phyloP scores from a whole-genome alignment of 352 stramenopile genomes.

The Phytophthora chlamydospora region DNA sequence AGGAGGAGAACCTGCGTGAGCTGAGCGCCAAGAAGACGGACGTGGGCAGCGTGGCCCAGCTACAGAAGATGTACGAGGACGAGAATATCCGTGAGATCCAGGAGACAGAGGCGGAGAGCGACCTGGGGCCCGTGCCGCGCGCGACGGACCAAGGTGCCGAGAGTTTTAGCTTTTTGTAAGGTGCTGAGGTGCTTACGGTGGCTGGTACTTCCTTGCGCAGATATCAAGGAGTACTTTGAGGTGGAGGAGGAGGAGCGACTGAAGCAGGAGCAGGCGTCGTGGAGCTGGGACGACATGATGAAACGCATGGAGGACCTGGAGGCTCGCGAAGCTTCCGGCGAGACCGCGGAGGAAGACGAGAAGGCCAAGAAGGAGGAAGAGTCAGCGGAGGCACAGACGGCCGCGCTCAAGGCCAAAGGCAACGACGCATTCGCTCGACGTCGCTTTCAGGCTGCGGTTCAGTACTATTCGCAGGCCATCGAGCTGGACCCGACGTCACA shows the following conservation, averaged over 20 bases:
- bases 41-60: constrained; percentile 63
- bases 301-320: constrained; percentile 87
- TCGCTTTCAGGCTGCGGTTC: constrained; percentile 79
- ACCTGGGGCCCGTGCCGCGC: constrained; percentile 40
- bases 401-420: constrained; percentile 70
- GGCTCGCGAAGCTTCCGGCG: constrained; percentile 52
- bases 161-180: background rate
- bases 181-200: background rate
- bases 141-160: constrained; percentile 68
- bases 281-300: constrained; percentile 89
- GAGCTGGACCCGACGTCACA: constrained; percentile 69
- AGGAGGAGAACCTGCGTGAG: constrained; percentile 54
- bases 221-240: constrained; percentile 85
- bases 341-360: constrained; percentile 40
- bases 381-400: constrained; percentile 38
- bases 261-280: constrained; percentile 64
- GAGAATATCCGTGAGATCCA: constrained; percentile 89
- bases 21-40: constrained; percentile 72
- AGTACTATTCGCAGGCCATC: constrained; percentile 92
- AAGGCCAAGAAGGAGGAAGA: constrained; percentile 24
- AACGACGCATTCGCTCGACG: constrained; percentile 79
- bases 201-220: constrained; percentile 25
- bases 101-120: constrained; percentile 82
- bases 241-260: constrained; percentile 80
- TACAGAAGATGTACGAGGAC: constrained; percentile 87